Conservation (phyloP, 129 eudicot species). For the Ambrosia trifida region DNA sequence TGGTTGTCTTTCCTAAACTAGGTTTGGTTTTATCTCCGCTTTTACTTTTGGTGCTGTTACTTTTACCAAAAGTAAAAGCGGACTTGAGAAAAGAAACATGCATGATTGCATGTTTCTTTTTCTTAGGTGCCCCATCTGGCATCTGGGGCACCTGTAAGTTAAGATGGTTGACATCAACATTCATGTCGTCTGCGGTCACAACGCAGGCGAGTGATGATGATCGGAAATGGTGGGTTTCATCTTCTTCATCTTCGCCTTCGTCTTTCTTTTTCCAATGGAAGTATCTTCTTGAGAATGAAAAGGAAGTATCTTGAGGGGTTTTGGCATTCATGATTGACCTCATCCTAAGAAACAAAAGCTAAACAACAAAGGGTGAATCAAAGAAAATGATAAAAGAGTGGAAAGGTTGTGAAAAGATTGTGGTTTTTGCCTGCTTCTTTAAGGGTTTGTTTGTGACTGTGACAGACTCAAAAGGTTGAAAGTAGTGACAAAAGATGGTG, state of each 20-base stretch:
- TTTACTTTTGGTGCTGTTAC: slow-evolving; percentile 2
- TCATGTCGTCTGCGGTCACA: slow-evolving; percentile 29
- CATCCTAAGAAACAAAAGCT: slow-evolving; percentile 48
- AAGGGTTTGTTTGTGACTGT: slow-evolving; percentile 17
- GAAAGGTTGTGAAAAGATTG: slow-evolving; percentile 30
- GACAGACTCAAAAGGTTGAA: slow-evolving; percentile 27
- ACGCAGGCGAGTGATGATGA: slow-evolving; percentile 40
- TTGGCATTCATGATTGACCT: slow-evolving; percentile 85
- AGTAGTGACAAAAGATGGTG: slow-evolving; percentile 69
- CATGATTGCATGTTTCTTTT: slow-evolving; percentile 39
- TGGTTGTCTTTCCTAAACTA: slow-evolving; percentile 55
- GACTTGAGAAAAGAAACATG: slow-evolving; percentile 57
- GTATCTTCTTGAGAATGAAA: slow-evolving; percentile 89
- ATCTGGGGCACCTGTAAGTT: slow-evolving; percentile 32
- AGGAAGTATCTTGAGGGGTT: slow-evolving; percentile 64
- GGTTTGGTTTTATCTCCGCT: slow-evolving; percentile 26
- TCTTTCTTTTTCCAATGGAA: slow-evolving; percentile 64
- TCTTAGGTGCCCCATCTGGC: slow-evolving; percentile 13
- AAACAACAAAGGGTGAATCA: slow-evolving; percentile 30
- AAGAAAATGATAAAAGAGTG: not conserved
- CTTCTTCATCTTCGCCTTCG: slow-evolving; percentile 45
- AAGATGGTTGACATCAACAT: slow-evolving; percentile 17
- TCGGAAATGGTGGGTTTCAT: slow-evolving; percentile 47
- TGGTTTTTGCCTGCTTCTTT: slow-evolving; percentile 25
- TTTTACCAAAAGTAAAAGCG: slow-evolving; percentile 39